Percentiles rank a stretch among this genome's conserved stretches.
phyloP scores from a whole-genome alignment of 768 basidiomycete genomes.

The Xerocomus brunneocitrinus region DNA sequence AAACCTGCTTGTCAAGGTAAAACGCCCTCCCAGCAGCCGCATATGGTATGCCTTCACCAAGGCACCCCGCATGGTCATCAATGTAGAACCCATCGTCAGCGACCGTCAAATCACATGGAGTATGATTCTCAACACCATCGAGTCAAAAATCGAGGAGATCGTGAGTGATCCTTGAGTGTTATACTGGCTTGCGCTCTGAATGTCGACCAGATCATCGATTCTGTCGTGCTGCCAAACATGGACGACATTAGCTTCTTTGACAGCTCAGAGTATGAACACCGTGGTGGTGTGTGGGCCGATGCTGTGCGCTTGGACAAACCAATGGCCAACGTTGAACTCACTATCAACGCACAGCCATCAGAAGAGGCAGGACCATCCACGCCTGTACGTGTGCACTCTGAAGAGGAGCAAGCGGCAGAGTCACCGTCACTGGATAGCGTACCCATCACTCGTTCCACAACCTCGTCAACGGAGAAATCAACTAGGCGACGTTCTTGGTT shows the following conservation, averaged over 20 bases:
- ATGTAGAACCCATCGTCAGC: conserved; percentile 91
- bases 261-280: conserved; percentile 53
- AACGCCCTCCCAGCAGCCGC: conserved; percentile 91
- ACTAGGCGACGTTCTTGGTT: conserved; percentile 57
- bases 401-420: conserved; percentile 25
- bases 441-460: conserved; percentile 20
- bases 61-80: conserved; percentile 80
- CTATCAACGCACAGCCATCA: conserved; percentile 30
- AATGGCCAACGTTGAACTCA: conserved; percentile 5
- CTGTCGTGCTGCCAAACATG: conserved; percentile 95
- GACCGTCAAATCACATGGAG: conserved; percentile 92
- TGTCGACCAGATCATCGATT: conserved; percentile 76
- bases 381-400: conserved; percentile 26
- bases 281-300: conserved; percentile 90
- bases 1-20: conserved; percentile 83
- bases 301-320: conserved; percentile 47
- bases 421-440: conserved; percentile 22
- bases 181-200: conserved; percentile 61
- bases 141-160: conserved; percentile 82
- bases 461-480: conserved; percentile 21
- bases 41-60: conserved; percentile 93
- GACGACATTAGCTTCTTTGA: conserved; percentile 98
- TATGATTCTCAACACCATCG: conserved; percentile 87
- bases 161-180: conserved; percentile 41
- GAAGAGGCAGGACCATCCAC: conserved; percentile 25